Percentiles rank a stretch among this genome's conserved stretches.
Conservation (phyloP, 441 rosid species). For the Theobroma grandiflorum region DNA sequence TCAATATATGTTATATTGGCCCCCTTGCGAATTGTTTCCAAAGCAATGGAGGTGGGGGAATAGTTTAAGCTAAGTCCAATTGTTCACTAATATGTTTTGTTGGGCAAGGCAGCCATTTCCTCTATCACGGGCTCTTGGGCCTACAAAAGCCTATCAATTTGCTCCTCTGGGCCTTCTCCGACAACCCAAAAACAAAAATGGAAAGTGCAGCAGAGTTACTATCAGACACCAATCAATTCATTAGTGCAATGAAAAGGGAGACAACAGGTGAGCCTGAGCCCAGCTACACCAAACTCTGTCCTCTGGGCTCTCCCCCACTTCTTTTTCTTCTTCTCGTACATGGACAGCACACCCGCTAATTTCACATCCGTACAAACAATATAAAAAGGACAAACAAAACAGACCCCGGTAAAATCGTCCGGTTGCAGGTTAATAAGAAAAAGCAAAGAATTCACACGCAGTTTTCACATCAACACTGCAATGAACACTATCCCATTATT, state of each 20-base stretch:
- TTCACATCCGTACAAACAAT: not conserved
- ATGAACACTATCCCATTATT: conserved; percentile 14
- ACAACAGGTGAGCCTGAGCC: conserved; percentile 20
- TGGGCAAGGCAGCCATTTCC: not conserved
- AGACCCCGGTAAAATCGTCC: not conserved
- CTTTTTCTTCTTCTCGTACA: not conserved
- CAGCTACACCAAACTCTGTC: not conserved
- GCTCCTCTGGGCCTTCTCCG: not conserved
- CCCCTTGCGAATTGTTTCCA: too few species aligned
- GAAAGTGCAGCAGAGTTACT: not conserved
- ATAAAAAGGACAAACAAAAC: not conserved
- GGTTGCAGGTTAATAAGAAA: not conserved
- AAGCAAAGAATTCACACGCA: not conserved
- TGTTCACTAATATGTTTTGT: not conserved
- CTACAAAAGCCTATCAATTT: not conserved
- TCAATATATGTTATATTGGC: too few species aligned
- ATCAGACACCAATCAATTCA: not conserved
- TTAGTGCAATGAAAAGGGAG: not conserved
- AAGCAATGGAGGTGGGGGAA: not conserved
- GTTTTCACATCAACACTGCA: not conserved
- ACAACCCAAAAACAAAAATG: not conserved
- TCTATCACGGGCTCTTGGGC: not conserved
- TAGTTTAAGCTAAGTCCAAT: not conserved
- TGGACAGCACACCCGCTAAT: not conserved
- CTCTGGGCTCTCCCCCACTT: not conserved